Percentiles rank a stretch among this genome's conserved stretches.
phyloP scores from a whole-genome alignment of 257 asterid species.

The Anisodus tanguticus region DNA sequence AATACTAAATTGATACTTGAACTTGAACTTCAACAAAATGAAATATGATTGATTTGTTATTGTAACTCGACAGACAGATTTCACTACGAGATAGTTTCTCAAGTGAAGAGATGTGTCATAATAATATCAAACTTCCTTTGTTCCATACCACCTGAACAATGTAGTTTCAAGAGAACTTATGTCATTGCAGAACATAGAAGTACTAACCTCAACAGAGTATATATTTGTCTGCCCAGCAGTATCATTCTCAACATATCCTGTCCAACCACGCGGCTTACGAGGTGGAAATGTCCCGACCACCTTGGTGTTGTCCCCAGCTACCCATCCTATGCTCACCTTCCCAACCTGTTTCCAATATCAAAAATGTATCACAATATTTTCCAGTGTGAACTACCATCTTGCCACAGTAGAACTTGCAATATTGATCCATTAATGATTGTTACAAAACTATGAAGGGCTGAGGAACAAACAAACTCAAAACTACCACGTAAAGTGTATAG shows the following conservation, averaged over 20 bases:
- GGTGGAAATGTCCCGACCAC: constrained; percentile 91
- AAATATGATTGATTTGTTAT: neutral
- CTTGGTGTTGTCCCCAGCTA: constrained; percentile 79
- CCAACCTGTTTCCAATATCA: constrained; percentile 64
- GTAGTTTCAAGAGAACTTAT: neutral
- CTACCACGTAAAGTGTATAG: neutral
- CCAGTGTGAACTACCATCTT: neutral
- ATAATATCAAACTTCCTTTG: neutral
- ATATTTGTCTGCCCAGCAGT: constrained; percentile 97
- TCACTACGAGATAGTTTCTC: constrained; percentile 16
- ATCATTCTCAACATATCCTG: constrained; percentile 96
- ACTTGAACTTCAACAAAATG: constrained; percentile 5
- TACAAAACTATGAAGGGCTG: neutral
- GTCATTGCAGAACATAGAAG: neutral
- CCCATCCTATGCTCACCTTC: constrained; percentile 89
- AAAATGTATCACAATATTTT: neutral
- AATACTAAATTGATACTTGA: neutral
- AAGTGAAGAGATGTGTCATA: neutral
- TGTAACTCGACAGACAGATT: neutral
- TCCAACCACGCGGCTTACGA: constrained; percentile 61
- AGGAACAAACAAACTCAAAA: constrained; percentile 1
- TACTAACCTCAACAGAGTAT: constrained; percentile 86
- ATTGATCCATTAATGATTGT: neutral
- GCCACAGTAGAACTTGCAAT: neutral
- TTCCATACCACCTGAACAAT: neutral